Base-by-base conservation (phyloP, 2,329 filamentous ascomycete species). In the Aspergillus unguis region DNA sequence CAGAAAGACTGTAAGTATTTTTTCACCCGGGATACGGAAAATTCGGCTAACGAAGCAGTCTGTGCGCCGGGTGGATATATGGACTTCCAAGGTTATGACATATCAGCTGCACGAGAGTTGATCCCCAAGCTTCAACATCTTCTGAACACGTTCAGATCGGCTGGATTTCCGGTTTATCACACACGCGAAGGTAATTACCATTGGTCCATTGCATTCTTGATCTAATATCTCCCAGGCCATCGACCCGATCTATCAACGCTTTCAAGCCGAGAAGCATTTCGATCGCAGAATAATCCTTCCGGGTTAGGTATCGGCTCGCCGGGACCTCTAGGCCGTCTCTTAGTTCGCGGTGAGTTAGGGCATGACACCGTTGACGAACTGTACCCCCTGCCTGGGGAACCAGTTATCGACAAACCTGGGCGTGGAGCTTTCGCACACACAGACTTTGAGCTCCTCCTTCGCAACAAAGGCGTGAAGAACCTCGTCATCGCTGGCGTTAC, bases 281-380 rank as follows among this genome's bases (percentile, higher is more conserved):
- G 82, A 3, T 81, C 78, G 37, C 71, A 71, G 9, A 79, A 83
- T 52, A 82, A 82, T 57, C 58, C 72, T 4, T 73, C 74, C 0
- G 72, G 75, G 6, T 59, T 80, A n/a, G 77, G 78, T 0, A 83
- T 84, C 42, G 77, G 75, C 3, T 74, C 76, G 8, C 66, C 56
- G 10, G 82, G 82, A 0, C 81, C 81, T 1, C 65, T 84, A 41
- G 82, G 83, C 1, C 77, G 78, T n/a, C 73, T 85, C 2, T 68
- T 85, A 3, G 71, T 85, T 26, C 77, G 82, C 23, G 82, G 83
- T 1, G 79, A 84, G 59, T 61, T 70, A 25, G 83, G 83, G 1
- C 81, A 84, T 60, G 81, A 80, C 43, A 82, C 78, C 29, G 75
- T 85, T 17, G 68, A 75, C 6, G 81, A 85, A 58, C 65, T 82